Evolutionary conservation across 75 land plant species (phyloP).

Genomic region (Pseudotsuga menziesii): DNA sequence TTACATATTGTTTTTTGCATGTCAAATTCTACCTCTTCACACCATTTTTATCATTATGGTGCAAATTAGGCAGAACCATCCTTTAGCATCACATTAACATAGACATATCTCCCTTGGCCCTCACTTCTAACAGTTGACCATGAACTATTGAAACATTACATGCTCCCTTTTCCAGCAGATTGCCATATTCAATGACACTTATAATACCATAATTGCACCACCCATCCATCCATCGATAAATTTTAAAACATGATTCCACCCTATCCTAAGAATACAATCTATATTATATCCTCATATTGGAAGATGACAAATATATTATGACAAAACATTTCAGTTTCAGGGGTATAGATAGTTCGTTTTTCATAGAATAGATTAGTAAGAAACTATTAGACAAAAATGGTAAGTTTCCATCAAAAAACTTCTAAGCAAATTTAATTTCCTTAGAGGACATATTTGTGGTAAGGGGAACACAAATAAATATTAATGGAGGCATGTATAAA

Average conservation of each 20-base stretch:
- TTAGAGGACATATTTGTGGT: not conserved
- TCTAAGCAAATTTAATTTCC: not conserved
- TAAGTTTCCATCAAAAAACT: not conserved
- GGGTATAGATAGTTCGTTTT: not conserved
- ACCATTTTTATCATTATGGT: not conserved
- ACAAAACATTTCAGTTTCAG: not conserved
- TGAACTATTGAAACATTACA: conserved; percentile 38
- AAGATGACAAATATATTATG: not conserved
- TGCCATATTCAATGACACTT: conserved; percentile 34
- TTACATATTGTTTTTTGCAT: not conserved
- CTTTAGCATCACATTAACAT: not conserved
- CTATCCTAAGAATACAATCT: too few species aligned
- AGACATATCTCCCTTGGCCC: conserved; percentile 37
- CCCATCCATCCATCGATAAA: too few species aligned
- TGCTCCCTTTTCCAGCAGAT: conserved; percentile 39
- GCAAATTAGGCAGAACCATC: not conserved
- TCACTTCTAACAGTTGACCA: conserved; percentile 29
- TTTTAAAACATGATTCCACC: too few species aligned
- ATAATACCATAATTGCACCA: conserved; percentile 49
- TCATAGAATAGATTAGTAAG: not conserved
- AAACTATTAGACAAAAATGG: not conserved
- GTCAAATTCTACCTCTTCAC: not conserved
- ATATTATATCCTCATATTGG: not conserved
- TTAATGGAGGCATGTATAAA: not conserved
- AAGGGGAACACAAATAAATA: not conserved